Evolutionary conservation across 148 eudicot species (phyloP).

Genomic region (Euryodendron excelsum): DNA sequence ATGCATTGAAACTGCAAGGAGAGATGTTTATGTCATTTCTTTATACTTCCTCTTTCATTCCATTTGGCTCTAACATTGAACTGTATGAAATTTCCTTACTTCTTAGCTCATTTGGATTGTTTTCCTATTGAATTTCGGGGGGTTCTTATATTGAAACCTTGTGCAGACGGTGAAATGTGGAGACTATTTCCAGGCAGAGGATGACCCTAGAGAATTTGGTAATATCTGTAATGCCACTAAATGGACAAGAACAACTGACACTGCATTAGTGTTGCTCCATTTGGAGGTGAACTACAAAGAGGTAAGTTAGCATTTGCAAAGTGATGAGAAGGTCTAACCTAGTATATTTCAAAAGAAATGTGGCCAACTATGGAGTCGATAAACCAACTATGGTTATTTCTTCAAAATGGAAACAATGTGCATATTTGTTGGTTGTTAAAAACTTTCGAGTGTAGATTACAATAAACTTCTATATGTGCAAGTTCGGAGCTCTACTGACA

Average conservation of each 20-base stretch:
- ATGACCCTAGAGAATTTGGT: constrained; percentile 91
- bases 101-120: neutral
- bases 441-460: no score
- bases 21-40: neutral
- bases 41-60: neutral
- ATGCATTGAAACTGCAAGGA: neutral
- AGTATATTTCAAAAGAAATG: neutral
- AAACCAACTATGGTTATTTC: neutral
- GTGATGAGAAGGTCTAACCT: neutral
- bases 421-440: no score
- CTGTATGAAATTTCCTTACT: neutral
- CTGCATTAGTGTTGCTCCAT: constrained; percentile 65
- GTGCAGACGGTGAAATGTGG: constrained; percentile 86
- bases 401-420: neutral
- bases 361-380: neutral
- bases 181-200: constrained; percentile 87
- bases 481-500: no score
- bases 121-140: neutral
- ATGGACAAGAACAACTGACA: constrained; percentile 51
- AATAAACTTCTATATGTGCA: no score
- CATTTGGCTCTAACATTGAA: neutral
- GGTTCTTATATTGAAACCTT: no score
- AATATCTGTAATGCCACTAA: constrained; percentile 61
- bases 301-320: constrained; percentile 32
- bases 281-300: constrained; percentile 76